Evolutionary conservation across 257 asterid genomes (phyloP).

Genomic region (Orobanche coerulescens): DNA sequence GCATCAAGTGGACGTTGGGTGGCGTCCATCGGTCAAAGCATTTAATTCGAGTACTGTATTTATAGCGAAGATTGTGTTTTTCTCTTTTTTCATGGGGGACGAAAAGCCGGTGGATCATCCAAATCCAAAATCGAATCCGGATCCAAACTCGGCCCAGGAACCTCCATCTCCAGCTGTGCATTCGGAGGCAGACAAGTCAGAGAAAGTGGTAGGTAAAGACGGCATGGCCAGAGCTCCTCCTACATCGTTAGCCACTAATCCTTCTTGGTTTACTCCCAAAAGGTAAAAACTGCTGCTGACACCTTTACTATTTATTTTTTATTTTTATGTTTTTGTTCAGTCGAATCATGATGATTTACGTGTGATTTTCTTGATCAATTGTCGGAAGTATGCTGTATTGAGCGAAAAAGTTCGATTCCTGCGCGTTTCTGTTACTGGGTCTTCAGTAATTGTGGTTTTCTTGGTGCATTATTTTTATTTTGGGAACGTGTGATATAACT

Average conservation of each 20-base stretch:
- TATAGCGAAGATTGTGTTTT: conserved; percentile 15
- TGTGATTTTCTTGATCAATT: conserved; percentile 21
- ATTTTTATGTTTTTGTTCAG: not conserved
- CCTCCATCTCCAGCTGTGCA: conserved; percentile 23
- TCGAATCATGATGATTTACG: not conserved
- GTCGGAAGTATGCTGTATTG: not conserved
- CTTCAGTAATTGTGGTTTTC: not conserved
- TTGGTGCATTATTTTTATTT: not conserved
- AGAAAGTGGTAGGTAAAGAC: conserved; percentile 19
- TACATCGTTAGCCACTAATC: conserved; percentile 24
- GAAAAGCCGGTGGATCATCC: conserved; percentile 20
- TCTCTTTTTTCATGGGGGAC: conserved; percentile 32
- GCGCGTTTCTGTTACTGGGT: conserved; percentile 15
- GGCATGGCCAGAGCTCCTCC: conserved; percentile 35
- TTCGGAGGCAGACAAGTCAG: conserved; percentile 26
- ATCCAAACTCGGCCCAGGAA: conserved; percentile 11
- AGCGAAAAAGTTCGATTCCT: conserved; percentile 7
- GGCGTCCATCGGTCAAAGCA: conserved; percentile 20
- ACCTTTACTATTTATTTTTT: not conserved
- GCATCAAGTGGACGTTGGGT: conserved; percentile 12
- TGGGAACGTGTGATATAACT: conserved; percentile 5
- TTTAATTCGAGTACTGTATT: conserved; percentile 7
- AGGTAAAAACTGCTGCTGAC: conserved; percentile 26
- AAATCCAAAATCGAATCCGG: conserved; percentile 18
- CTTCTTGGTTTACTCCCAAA: conserved; percentile 66